A percentile compares a stretch with the other conserved stretches of the same genome.
phyloP scores from a whole-genome alignment of 1,139 yeast species.

The Yamadazyma dushanensis region DNA sequence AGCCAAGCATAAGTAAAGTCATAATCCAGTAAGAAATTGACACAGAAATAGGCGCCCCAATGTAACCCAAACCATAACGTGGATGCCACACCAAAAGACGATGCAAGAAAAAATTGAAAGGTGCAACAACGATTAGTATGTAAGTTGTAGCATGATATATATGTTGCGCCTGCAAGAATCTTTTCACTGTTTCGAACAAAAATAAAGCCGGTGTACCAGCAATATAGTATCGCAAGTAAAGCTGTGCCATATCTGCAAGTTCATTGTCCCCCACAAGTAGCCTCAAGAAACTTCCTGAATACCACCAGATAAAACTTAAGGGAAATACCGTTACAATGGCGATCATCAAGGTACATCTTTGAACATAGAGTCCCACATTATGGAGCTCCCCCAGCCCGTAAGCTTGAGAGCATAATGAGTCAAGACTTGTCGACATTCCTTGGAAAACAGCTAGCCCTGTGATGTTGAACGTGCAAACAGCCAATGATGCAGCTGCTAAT shows the following conservation, averaged over 20 bases:
- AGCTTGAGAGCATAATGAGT: constrained; percentile 56
- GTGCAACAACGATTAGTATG: constrained; percentile 36
- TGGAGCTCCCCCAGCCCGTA: constrained; percentile 37
- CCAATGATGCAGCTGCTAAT: constrained; percentile 50
- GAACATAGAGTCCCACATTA: constrained; percentile 40
- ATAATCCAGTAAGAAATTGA: constrained; percentile 65
- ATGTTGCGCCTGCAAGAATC: constrained; percentile 44
- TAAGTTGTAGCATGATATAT: constrained; percentile 41
- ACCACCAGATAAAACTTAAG: constrained; percentile 43
- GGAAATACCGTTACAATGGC: constrained; percentile 32
- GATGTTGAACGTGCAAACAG: constrained; percentile 50
- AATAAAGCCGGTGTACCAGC: constrained; percentile 41
- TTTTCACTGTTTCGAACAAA: constrained; percentile 41
- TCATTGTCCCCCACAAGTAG: constrained; percentile 32
- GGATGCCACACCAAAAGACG: constrained; percentile 53
- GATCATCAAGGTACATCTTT: constrained; percentile 40
- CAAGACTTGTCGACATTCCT: constrained; percentile 57
- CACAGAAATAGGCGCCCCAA: constrained; percentile 71
- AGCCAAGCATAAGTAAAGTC: constrained; percentile 49
- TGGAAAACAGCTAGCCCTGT: constrained; percentile 49
- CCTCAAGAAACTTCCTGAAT: constrained; percentile 27
- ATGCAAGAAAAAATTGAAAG: constrained; percentile 38
- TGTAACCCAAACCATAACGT: constrained; percentile 52
- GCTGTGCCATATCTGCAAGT: constrained; percentile 33
- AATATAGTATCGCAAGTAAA: constrained; percentile 27